These are phyloP conservation scores for Karstenula rhodostoma DNA, from an alignment of 2,329 filamentous ascomycete genomes.

Conservation along the genomic window DNA sequence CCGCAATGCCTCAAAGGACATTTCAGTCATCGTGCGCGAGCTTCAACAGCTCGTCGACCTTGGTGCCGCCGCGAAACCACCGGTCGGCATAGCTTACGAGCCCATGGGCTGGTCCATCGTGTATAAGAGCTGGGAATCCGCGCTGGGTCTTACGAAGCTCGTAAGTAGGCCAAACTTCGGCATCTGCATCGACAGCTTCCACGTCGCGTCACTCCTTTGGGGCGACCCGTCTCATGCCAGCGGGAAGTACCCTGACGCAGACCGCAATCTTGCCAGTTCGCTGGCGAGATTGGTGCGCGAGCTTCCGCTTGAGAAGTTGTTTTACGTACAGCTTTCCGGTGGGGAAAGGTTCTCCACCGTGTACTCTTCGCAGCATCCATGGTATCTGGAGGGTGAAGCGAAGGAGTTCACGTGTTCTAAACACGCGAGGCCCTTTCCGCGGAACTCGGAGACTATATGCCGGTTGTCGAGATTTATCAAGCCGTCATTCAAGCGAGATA, in stretches of 20 bases:
- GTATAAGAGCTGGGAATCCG: constrained; percentile 72
- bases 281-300: constrained; percentile 6
- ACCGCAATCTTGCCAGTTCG: constrained; percentile 4
- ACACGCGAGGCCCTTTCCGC: constrained; percentile 20
- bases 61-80: constrained; percentile 62
- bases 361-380: constrained; percentile 17
- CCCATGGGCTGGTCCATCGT: constrained; percentile 73
- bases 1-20: constrained; percentile 32
- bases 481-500: constrained; percentile 17
- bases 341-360: constrained; percentile 16
- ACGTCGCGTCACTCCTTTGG: constrained; percentile 57
- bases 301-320: constrained; percentile 15
- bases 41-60: constrained; percentile 70
- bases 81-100: constrained; percentile 74
- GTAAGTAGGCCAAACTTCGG: constrained; percentile 76
- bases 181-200: constrained; percentile 77
- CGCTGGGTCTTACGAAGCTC: constrained; percentile 68
- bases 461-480: constrained; percentile 16
- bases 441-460: constrained; percentile 22
- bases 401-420: constrained; percentile 23
- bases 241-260: constrained; percentile 21
- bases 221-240: constrained; percentile 17
- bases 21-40: constrained; percentile 63
- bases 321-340: constrained; percentile 21
- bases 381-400: constrained; percentile 17